A percentile compares a stretch with the other conserved stretches of the same genome.
These are phyloP conservation scores for Raddia distichophylla DNA, from an alignment of 176 grass and related monocot species.

Conservation along the genomic window DNA sequence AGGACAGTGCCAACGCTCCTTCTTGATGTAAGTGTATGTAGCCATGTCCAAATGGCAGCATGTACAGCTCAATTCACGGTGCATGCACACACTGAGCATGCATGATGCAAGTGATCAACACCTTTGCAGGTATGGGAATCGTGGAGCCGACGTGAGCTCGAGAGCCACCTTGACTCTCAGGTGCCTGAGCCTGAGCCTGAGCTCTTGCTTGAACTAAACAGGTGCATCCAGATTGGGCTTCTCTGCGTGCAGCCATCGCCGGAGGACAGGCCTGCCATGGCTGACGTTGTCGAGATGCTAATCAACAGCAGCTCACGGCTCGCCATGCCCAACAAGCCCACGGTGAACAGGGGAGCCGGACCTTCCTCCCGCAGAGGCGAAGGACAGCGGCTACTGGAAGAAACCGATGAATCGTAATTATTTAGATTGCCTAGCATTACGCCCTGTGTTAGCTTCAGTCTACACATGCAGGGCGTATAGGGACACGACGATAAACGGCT, in stretches of 20 bases:
- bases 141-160: constrained; percentile 25
- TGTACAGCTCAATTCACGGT: too few relatives aligned
- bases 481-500: too few relatives aligned
- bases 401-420: too few relatives aligned
- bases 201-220: not conserved
- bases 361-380: too few relatives aligned
- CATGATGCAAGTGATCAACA: not conserved
- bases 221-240: constrained; percentile 56
- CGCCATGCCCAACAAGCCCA: constrained; percentile 5
- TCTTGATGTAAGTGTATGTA: constrained; percentile 2
- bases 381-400: too few relatives aligned
- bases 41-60: too few relatives aligned
- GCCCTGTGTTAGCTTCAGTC: too few relatives aligned
- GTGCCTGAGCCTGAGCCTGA: constrained; percentile 11
- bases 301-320: not conserved
- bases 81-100: too few relatives aligned
- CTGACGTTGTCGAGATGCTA: constrained; percentile 42
- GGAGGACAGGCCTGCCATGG: constrained; percentile 43
- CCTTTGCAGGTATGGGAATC: constrained; percentile 40
- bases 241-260: constrained; percentile 55
- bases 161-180: constrained; percentile 28
- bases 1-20: not conserved
- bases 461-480: too few relatives aligned
- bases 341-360: too few relatives aligned
- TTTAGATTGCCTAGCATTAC: too few relatives aligned